phyloP scores from a whole-genome alignment of 148 eudicot genomes.

The Vaccinium macrocarpon region DNA sequence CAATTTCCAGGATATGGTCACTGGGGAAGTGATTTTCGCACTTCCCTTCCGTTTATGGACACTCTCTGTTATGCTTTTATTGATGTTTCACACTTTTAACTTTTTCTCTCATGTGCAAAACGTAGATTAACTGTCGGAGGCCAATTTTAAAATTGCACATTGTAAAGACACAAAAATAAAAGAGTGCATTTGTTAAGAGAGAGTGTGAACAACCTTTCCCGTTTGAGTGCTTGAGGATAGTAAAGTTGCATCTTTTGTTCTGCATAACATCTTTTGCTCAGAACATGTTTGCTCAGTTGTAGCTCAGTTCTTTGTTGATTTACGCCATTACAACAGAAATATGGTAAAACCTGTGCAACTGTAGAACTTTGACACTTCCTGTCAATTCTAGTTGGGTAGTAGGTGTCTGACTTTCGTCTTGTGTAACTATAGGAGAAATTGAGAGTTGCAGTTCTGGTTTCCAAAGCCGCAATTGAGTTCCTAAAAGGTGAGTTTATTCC shows the following conservation, averaged over 20 bases:
- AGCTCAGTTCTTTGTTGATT: not conserved
- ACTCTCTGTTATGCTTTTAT: not conserved
- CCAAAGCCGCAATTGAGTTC: constrained; percentile 64
- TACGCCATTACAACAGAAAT: constrained; percentile 22
- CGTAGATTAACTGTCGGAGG: not conserved
- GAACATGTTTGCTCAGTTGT: constrained; percentile 17
- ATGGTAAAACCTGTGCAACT: not conserved
- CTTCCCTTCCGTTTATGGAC: not conserved
- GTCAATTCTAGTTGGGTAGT: not conserved
- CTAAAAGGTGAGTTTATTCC: constrained; percentile 43
- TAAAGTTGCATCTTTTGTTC: not conserved
- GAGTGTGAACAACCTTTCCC: not conserved
- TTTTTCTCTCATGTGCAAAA: not conserved
- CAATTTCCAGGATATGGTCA: not conserved
- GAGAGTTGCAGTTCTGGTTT: constrained; percentile 63
- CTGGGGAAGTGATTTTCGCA: not conserved
- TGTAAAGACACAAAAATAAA: not conserved
- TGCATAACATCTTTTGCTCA: not conserved
- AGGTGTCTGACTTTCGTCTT: constrained; percentile 15
- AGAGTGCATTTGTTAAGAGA: not conserved
- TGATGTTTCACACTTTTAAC: not conserved
- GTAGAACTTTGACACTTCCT: not conserved
- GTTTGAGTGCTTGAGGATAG: not conserved
- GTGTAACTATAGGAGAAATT: constrained; percentile 41
- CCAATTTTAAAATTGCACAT: not conserved